phyloP scores from a whole-genome alignment of 2,329 filamentous ascomycete genomes.

The Metarhizium sp. region DNA sequence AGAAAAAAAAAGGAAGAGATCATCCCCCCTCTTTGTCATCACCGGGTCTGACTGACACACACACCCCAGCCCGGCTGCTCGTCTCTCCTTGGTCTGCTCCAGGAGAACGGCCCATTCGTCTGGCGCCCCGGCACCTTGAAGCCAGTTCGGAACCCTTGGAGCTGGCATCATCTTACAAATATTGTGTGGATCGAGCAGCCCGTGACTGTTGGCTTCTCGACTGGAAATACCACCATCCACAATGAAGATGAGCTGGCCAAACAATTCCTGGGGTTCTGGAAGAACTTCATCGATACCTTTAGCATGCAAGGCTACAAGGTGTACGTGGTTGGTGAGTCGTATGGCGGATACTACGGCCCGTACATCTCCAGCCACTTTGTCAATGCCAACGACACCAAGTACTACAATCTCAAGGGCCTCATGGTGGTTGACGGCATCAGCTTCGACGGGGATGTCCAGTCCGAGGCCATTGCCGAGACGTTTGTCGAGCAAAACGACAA shows the following conservation, averaged over 20 bases:
- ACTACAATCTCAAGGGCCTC: conserved; percentile 60
- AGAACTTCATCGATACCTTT: conserved; percentile 67
- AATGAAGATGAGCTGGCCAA: conserved; percentile 57
- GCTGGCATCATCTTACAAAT: conserved; percentile 41
- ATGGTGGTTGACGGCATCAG: conserved; percentile 66
- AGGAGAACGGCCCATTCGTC: conserved; percentile 67
- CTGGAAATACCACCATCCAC: conserved; percentile 53
- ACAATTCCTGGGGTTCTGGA: conserved; percentile 72
- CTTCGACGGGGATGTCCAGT: conserved; percentile 36
- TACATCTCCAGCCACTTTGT: conserved; percentile 69
- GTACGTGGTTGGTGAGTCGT: conserved; percentile 64
- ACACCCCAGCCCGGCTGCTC: conserved; percentile 37
- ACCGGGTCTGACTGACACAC: not conserved
- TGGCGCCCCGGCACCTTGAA: conserved; percentile 62
- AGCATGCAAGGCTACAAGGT: conserved; percentile 57
- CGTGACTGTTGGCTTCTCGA: conserved; percentile 57
- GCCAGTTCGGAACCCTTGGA: conserved; percentile 57
- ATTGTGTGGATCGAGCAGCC: conserved; percentile 69
- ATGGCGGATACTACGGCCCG: conserved; percentile 58
- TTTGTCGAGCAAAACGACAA: conserved; percentile 52
- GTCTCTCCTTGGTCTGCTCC: conserved; percentile 59
- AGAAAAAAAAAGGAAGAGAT: not conserved
- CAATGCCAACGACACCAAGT: conserved; percentile 51
- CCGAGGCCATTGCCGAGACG: conserved; percentile 39
- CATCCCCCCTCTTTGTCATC: no score